Conservation (phyloP, 148 eudicot species). For the Pouteria glomerata region DNA sequence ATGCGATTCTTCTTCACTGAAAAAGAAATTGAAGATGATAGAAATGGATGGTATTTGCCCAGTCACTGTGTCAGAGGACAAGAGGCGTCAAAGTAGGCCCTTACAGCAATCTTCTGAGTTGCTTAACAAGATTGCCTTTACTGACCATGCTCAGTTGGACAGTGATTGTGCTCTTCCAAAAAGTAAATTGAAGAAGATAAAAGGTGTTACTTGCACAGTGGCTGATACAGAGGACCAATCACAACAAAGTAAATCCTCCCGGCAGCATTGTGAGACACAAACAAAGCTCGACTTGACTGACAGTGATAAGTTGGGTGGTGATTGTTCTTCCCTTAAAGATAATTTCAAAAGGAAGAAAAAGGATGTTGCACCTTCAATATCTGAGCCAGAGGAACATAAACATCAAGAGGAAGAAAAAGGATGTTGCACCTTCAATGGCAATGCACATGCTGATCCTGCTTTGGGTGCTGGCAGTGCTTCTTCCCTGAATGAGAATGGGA, state of each 20-base stretch:
- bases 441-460: too few relatives aligned
- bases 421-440: too few relatives aligned
- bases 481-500: background rate
- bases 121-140: background rate
- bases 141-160: background rate
- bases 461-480: background rate
- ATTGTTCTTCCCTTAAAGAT: too few relatives aligned
- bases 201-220: background rate
- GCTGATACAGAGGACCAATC: background rate
- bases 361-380: background rate
- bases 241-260: background rate
- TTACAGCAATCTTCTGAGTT: background rate
- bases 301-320: background rate
- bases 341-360: background rate
- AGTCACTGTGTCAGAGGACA: background rate
- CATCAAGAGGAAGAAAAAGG: too few relatives aligned
- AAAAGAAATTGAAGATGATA: background rate
- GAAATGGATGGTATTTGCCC: background rate
- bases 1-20: background rate
- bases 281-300: background rate
- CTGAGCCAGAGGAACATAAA: background rate
- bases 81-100: background rate
- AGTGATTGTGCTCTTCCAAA: background rate
- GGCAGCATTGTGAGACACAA: too few relatives aligned
- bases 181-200: conserved; percentile 5